phyloP scores from a whole-genome alignment of 805 yeast genomes.

The Teunomyces atbi region DNA sequence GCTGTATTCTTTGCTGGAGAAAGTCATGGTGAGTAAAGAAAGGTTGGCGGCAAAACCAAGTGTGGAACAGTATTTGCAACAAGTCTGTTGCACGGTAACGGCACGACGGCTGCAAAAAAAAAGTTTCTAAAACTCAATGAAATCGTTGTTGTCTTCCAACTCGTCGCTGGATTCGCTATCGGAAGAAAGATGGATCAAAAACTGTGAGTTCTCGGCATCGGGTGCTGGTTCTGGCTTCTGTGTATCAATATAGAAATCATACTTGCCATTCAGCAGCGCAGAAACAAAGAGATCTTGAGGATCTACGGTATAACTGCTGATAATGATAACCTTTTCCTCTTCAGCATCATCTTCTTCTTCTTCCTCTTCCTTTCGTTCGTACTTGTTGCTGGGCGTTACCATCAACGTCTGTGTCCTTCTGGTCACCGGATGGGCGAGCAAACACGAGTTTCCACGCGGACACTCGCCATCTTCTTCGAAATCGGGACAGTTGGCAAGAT shows the following conservation, averaged over 20 bases:
- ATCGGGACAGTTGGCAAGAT: constrained; percentile 69
- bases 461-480: constrained; percentile 61
- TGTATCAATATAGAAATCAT: constrained; percentile 24
- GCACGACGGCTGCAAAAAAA: constrained; percentile 4
- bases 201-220: constrained; percentile 12
- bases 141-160: constrained; percentile 24
- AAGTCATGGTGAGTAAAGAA: neutral
- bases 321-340: constrained; percentile 12
- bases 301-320: constrained; percentile 35
- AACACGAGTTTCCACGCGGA: constrained; percentile 50
- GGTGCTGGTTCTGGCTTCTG: constrained; percentile 5
- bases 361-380: constrained; percentile 10
- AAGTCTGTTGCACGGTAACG: neutral
- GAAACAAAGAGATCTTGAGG: constrained; percentile 23
- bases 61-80: neutral
- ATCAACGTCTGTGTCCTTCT: constrained; percentile 26
- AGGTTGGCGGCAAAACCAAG: constrained; percentile 2
- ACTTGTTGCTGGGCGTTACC: constrained; percentile 16
- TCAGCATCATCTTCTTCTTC: constrained; percentile 19
- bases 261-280: constrained; percentile 17
- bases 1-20: neutral
- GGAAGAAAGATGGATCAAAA: constrained; percentile 13
- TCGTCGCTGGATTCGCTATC: constrained; percentile 13
- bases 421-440: constrained; percentile 46
- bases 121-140: constrained; percentile 14